These are phyloP conservation scores for Penicillium angulare DNA, from an alignment of 495 filamentous ascomycete genomes.

Conservation along the genomic window DNA sequence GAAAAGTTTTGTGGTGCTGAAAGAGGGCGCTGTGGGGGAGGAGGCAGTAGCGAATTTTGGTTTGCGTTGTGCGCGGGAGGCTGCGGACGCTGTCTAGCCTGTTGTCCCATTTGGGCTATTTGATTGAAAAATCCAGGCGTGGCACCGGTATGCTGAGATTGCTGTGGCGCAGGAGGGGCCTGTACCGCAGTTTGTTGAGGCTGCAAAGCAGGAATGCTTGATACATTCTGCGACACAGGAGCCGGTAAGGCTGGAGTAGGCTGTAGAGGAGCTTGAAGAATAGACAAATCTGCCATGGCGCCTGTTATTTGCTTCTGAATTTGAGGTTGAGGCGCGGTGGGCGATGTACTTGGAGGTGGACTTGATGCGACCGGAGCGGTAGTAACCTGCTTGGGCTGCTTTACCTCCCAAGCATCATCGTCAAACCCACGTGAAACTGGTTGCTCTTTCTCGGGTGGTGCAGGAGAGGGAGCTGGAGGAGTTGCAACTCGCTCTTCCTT, in stretches of 20 bases:
- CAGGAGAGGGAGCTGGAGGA: slow-evolving; percentile 41
- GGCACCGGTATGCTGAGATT: slow-evolving; percentile 51
- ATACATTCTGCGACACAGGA: slow-evolving; percentile 29
- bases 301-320: slow-evolving; percentile 60
- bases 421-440: slow-evolving; percentile 72
- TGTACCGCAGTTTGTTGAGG: slow-evolving; percentile 48
- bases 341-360: slow-evolving; percentile 34
- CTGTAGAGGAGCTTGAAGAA: slow-evolving; percentile 73
- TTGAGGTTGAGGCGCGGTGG: slow-evolving; percentile 37
- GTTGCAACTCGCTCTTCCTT: slow-evolving; percentile 44
- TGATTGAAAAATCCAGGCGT: slow-evolving; percentile 52
- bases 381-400: slow-evolving; percentile 70
- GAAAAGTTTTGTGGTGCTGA: slow-evolving; percentile 83
- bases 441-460: slow-evolving; percentile 31
- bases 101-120: slow-evolving; percentile 41
- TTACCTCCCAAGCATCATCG: slow-evolving; percentile 96
- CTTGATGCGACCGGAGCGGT: slow-evolving; percentile 29
- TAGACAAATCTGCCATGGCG: slow-evolving; percentile 74
- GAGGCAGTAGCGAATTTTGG: slow-evolving; percentile 68
- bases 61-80: slow-evolving; percentile 63
- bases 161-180: slow-evolving; percentile 51
- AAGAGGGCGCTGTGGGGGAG: slow-evolving; percentile 78
- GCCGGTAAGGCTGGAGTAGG: slow-evolving; percentile 62
- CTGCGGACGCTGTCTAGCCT: slow-evolving; percentile 68
- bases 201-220: slow-evolving; percentile 31